These are phyloP conservation scores for Dactylellina haptotyla DNA, from an alignment of 2,329 filamentous ascomycete species.

Conservation along the genomic window DNA sequence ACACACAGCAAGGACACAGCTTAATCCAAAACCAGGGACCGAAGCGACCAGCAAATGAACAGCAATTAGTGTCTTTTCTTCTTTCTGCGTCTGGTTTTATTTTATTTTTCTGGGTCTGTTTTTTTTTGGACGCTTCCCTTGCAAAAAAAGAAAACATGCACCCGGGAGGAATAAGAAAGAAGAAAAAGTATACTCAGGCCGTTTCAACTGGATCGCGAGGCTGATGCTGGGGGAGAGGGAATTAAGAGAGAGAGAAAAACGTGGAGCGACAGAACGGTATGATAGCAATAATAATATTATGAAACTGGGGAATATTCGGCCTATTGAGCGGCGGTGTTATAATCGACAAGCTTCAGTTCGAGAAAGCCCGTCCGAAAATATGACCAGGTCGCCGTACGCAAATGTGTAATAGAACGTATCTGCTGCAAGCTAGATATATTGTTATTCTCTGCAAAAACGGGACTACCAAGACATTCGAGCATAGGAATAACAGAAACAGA, in stretches of 20 bases:
- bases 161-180: not conserved
- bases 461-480: too few species aligned
- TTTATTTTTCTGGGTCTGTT: too few species aligned
- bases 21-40: constrained; percentile 50
- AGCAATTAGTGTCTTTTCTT: too few species aligned
- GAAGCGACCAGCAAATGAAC: constrained; percentile 7
- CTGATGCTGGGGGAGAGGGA: constrained; percentile 17
- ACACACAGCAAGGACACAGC: constrained; percentile 30
- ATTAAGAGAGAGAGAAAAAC: constrained; percentile 26
- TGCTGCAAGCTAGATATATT: too few species aligned
- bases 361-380: not conserved
- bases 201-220: constrained; percentile 52
- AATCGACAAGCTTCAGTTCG: not conserved
- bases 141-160: constrained; percentile 49
- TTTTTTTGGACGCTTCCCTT: too few species aligned
- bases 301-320: constrained; percentile 20
- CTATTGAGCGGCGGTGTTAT: constrained; percentile 8
- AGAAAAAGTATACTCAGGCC: constrained; percentile 11
- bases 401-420: too few species aligned
- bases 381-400: constrained; percentile 34
- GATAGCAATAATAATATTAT: constrained; percentile 5
- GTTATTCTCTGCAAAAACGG: too few species aligned
- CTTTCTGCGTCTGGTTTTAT: too few species aligned
- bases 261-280: constrained; percentile 34
- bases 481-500: too few species aligned